phyloP scores from a whole-genome alignment of 2,329 filamentous ascomycete species.

The Talaromyces sp. region DNA sequence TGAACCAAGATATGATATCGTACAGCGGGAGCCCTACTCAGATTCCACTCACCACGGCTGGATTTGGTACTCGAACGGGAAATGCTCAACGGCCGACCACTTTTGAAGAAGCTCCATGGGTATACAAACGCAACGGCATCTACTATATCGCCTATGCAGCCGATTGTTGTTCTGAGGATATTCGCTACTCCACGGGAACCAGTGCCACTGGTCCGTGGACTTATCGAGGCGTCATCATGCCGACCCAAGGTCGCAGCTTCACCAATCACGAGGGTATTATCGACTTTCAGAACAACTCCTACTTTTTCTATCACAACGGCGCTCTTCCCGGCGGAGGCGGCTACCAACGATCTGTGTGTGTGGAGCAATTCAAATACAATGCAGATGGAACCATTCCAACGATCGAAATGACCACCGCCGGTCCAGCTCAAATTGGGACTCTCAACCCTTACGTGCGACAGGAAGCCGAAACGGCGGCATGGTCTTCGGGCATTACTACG shows the following conservation, averaged over 20 bases:
- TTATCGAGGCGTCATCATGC: background rate
- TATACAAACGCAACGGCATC: slow-evolving; percentile 5
- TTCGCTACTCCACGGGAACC: slow-evolving; percentile 7
- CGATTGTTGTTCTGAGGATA: slow-evolving; percentile 6
- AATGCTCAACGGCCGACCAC: slow-evolving; percentile 1
- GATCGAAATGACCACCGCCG: slow-evolving; percentile 3
- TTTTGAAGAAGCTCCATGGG: slow-evolving; percentile 7
- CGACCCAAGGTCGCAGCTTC: background rate
- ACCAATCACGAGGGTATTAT: slow-evolving; percentile 10
- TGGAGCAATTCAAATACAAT: background rate
- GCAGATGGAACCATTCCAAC: slow-evolving; percentile 5
- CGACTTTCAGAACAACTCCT: slow-evolving; percentile 1
- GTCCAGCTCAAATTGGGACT: background rate
- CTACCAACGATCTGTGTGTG: slow-evolving; percentile 1
- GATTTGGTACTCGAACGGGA: background rate
- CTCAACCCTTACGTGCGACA: background rate
- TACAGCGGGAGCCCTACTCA: background rate
- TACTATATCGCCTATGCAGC: slow-evolving; percentile 4
- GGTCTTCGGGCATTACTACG: background rate
- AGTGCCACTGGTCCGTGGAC: slow-evolving; percentile 3
- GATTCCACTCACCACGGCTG: slow-evolving; percentile 10
- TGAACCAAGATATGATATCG: slow-evolving; percentile 2
- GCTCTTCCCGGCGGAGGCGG: slow-evolving; percentile 2
- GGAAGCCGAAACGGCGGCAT: slow-evolving; percentile 1
- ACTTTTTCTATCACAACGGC: slow-evolving; percentile 9